Evolutionary conservation across 495 filamentous ascomycete species (phyloP), one percentile per base, ranked within the genome.

Genomic region (Apodospora peruviana): DNA sequence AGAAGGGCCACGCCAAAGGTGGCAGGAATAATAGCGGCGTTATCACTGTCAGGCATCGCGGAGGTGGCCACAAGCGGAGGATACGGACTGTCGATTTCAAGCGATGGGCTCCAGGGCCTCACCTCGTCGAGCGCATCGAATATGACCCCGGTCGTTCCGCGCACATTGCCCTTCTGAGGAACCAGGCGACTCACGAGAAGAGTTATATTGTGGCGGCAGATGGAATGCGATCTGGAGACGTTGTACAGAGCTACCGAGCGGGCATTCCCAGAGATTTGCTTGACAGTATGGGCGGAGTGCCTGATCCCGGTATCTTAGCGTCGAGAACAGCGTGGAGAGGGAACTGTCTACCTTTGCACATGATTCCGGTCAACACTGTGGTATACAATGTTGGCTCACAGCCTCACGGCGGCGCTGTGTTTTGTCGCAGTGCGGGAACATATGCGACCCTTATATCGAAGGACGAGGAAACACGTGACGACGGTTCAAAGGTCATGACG

Each of bases 191-290:
- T 3, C 73, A 76, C 43, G 69, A 65, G 51, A 85, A 87, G 72
- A 90, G 80, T 56, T 98, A 98, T 66, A 93, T 97, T 54, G 70
- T 97, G 41, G 93, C 93, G 4, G 82, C 91, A 0, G 91, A 97
- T 50, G 91, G 93, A 21, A 86, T 95, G 85, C 77, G 91, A 43
- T 88, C 85, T 5, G 94, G 94, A 17, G 94, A 98, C 64, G 78
- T 84, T 12, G 83, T 98, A 18, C 81, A 97, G 70, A 94, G 88
- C 61, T 98, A 90, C 67, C 80, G 90, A 60, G 66, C 84, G 11
- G 93, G 93, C 43, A 90, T 98, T 51, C 93, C 93, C 11, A 70
- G 82, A 35, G 83, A 91, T 36, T 67, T 98, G 43, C 75, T 96
- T 66, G 79, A 83, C 16, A 88, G 83, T 60, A 94, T 97, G 89